A percentile compares a stretch with the other conserved stretches of the same genome.
Evolutionary conservation across 148 eudicot species (phyloP).

Genomic region (Chenopodium suecicum): DNA sequence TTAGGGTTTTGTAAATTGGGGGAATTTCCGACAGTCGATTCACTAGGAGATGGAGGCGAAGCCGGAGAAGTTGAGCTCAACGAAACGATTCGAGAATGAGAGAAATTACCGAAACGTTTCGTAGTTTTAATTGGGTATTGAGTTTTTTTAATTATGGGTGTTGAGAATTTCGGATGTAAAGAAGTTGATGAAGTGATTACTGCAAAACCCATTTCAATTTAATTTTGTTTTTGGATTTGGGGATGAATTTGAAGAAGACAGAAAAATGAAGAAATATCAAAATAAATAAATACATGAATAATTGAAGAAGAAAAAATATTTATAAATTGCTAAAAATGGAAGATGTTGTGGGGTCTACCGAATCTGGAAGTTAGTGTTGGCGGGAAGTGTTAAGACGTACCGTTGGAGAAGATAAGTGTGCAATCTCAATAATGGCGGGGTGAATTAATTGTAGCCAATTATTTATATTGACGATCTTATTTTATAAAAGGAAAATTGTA

Average conservation of each 20-base stretch:
- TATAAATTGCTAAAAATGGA: not conserved
- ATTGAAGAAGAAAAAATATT: not conserved
- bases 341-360: not conserved
- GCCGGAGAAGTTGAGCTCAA: slow-evolving; percentile 39
- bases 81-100: slow-evolving; percentile 29
- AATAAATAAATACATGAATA: no score
- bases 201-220: slow-evolving; percentile 8
- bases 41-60: slow-evolving; percentile 25
- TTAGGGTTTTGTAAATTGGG: slow-evolving; percentile 19
- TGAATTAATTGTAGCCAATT: not conserved
- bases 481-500: not conserved
- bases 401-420: not conserved
- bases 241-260: not conserved
- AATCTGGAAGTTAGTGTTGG: not conserved
- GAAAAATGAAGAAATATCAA: not conserved
- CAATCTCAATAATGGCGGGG: not conserved
- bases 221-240: not conserved
- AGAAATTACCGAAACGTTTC: not conserved
- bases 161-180: slow-evolving; percentile 18
- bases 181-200: slow-evolving; percentile 16
- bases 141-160: not conserved
- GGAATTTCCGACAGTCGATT: slow-evolving; percentile 1
- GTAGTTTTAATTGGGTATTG: slow-evolving; percentile 5
- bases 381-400: not conserved
- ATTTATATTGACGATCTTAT: no score